Conservation (phyloP, 1,139 yeast genomes). For the Arxiozyma slooffiae region DNA sequence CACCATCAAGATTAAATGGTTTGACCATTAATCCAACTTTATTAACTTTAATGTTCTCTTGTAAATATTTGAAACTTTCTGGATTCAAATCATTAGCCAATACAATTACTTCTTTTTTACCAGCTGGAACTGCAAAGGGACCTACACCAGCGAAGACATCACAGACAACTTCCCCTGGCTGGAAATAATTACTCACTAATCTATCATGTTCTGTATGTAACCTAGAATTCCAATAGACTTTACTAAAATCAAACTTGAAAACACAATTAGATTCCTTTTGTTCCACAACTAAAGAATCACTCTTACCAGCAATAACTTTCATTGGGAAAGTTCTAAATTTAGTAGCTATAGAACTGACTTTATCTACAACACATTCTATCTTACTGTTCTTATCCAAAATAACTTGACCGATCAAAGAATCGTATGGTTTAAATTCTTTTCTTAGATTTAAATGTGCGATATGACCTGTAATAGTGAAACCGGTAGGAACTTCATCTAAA, state of each 20-base stretch:
- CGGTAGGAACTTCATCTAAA: slow-evolving; percentile 70
- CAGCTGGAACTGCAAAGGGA: slow-evolving; percentile 96
- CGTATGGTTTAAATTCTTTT: slow-evolving; percentile 78
- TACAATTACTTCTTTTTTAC: slow-evolving; percentile 67
- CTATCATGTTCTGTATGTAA: slow-evolving; percentile 90
- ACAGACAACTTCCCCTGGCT: slow-evolving; percentile 62
- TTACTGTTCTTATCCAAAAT: slow-evolving; percentile 76
- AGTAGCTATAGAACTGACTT: slow-evolving; percentile 76
- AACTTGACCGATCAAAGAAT: slow-evolving; percentile 75
- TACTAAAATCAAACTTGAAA: slow-evolving; percentile 80
- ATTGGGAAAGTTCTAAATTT: slow-evolving; percentile 85
- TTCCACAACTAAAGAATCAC: slow-evolving; percentile 52
- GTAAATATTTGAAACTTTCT: slow-evolving; percentile 61
- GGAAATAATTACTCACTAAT: slow-evolving; percentile 48
- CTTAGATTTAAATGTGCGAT: slow-evolving; percentile 85
- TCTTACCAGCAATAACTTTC: slow-evolving; percentile 84
- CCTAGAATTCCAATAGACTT: slow-evolving; percentile 96
- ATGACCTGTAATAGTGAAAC: slow-evolving; percentile 92
- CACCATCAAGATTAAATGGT: slow-evolving; percentile 70
- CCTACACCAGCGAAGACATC: slow-evolving; percentile 99
- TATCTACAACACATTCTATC: slow-evolving; percentile 87
- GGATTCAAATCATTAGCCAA: slow-evolving; percentile 94
- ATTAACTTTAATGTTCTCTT: slow-evolving; percentile 54
- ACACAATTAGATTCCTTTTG: slow-evolving; percentile 83
- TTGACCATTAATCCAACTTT: slow-evolving; percentile 52